Evolutionary conservation across 2,329 filamentous ascomycete species (phyloP), one percentile per base, ranked within the genome.

Genomic region (Zopfia rhizophila): DNA sequence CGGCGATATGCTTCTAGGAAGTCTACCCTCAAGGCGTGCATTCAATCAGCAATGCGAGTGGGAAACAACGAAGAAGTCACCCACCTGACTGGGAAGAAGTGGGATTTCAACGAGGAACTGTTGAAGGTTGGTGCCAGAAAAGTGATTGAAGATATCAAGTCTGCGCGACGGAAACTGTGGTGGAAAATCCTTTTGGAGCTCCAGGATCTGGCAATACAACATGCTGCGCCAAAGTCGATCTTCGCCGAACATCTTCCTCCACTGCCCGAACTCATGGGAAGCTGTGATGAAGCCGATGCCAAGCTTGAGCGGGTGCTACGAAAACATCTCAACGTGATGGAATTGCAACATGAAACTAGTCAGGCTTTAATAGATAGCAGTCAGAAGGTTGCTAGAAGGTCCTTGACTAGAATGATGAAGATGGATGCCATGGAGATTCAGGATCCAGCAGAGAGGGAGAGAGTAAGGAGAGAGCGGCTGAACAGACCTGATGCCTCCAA

Each of bases 181-280:
- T 32, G 39, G 14, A 44, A 37, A 21, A 32, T 23, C 1, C 10
- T 60, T 17, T 17, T 37, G 3, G 58, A 53, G 1, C 5, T 59
- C 29, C 55, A 54, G 14, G 21, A 46, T 6, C 27, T 61, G 19
- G 41, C 48, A 7, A 29, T 50, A 4, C 43, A 48, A 4, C 61
- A 57, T 32, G 41, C 51, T 12, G 54, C 51, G 13, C 60, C 57
- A 37, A 55, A 57, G 11, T 45, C 30, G 23, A 43, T 29, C 0
- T 35, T 25, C 5, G 16, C 29, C 16, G 32, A 45, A 6, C 10
- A 12, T 11, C 16, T 36, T n/a, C 22, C 35, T 12, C 4, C 24
- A 4, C 27, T 28, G 5, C 14, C 17, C 3, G 13, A 19, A 23
- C 5, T 32, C 39, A 17, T 31, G 40, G 12, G 17, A 29, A 16